A percentile compares a stretch with the other conserved stretches of the same genome.
phyloP scores from a whole-genome alignment of 2,329 filamentous ascomycete genomes.

The Sarocladium strictum region DNA sequence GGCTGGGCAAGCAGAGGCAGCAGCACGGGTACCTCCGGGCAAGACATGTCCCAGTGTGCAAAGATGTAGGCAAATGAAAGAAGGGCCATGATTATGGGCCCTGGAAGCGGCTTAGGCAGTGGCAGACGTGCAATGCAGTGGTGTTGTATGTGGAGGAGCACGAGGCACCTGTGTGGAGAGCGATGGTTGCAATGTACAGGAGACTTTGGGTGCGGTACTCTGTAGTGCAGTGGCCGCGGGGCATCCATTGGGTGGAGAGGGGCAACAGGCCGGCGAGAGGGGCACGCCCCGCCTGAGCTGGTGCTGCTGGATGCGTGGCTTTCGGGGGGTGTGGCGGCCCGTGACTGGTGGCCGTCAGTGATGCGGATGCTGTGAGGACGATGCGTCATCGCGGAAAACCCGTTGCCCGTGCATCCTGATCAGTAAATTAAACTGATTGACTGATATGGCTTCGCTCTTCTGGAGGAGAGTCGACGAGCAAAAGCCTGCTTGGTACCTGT shows the following conservation, averaged over 20 bases:
- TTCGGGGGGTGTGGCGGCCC: too few relatives aligned
- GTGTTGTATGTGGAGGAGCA: conserved; percentile 2
- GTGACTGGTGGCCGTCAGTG: neutral
- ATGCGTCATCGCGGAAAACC: neutral
- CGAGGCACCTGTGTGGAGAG: neutral
- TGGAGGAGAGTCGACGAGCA: too few relatives aligned
- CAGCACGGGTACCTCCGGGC: conserved; percentile 7
- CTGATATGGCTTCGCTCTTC: too few relatives aligned
- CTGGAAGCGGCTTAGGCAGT: conserved; percentile 6
- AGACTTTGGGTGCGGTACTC: neutral
- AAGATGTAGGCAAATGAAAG: neutral
- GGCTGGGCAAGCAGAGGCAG: neutral
- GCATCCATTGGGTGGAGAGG: neutral
- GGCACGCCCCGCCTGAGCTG: neutral
- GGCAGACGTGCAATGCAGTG: neutral
- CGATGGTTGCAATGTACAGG: conserved; percentile 1
- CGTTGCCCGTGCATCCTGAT: neutral
- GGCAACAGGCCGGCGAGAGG: neutral
- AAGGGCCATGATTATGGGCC: neutral
- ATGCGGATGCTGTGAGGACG: neutral
- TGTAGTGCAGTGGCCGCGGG: neutral
- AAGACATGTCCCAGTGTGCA: neutral
- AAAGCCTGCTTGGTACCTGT: too few relatives aligned
- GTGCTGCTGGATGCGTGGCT: neutral
- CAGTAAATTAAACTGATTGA: too few relatives aligned